Evolutionary conservation across 1,139 yeast genomes (phyloP), one percentile per base, ranked within the genome.

Genomic region (Torulaspora globosa): DNA sequence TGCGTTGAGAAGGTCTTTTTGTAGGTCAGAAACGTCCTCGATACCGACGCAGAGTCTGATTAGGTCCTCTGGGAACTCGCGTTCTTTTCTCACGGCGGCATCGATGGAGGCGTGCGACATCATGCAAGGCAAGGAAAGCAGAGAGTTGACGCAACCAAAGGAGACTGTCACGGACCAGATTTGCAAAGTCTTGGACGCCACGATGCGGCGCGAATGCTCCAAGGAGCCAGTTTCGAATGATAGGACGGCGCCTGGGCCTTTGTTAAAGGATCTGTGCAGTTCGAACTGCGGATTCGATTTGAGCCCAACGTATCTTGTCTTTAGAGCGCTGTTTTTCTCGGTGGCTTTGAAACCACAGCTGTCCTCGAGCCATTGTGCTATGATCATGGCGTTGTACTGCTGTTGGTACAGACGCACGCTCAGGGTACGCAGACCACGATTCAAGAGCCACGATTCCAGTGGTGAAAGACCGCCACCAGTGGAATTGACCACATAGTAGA

Each of bases 41-140:
- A 68, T 89, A 47, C 97, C 97, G 44, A 89, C 82, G 65, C 96
- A 89, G 49, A 89, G 75, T 58, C 97, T 76, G 58, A 89, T 81
- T 60, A 89, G 73, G 65, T 90, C 97, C 67, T 89, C 96, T 1
- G 97, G 96, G 69, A 89, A 82, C 33, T 82, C 88, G 62, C 97
- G 78, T 66, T 85, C 95, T 49, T 82, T 82, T 65, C 96, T 78
- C 7, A 89, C 82, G 60, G 85, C 80, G 31, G 89, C 84, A 60
- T 88, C 96, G 54, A 90, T 89, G 5, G 96, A 83, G n/a, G 97
- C 97, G 63, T 89, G 97, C 2, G 96, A 86, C 97, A 89, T 89
- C 66, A 80, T 80, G 67, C 96, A 87, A 10, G 97, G 97, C 84
- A 89, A 79, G 39, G 94, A 84, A 49, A 90, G 87, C 59, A 90